A percentile compares a stretch with the other conserved stretches of the same genome.
Evolutionary conservation across 495 filamentous ascomycete genomes (phyloP).

Genomic region (Thozetella sp.): DNA sequence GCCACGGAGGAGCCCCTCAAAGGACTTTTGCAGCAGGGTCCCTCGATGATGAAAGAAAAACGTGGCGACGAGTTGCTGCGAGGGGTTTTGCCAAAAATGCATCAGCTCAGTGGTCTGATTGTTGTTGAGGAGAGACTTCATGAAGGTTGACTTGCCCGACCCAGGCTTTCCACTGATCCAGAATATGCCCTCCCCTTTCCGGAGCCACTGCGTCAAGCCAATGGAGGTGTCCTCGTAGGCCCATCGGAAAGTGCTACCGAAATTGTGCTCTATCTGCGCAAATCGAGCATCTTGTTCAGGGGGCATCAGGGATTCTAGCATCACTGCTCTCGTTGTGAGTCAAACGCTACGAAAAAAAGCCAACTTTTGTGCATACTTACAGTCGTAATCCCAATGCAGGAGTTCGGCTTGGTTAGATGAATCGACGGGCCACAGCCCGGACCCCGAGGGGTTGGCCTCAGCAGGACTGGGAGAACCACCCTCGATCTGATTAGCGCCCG

Average conservation of each 20-base stretch:
- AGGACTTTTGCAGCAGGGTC: constrained; percentile 14
- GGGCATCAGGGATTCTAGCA: not conserved
- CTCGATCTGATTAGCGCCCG: not conserved
- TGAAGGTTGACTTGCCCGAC: constrained; percentile 50
- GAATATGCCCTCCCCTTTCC: constrained; percentile 10
- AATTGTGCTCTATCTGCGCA: not conserved
- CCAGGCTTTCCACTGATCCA: constrained; percentile 54
- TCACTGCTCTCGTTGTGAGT: not conserved
- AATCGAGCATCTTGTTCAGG: not conserved
- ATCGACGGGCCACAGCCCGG: no score
- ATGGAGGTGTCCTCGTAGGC: not conserved
- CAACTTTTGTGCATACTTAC: no score
- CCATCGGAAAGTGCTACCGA: not conserved
- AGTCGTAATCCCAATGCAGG: not conserved
- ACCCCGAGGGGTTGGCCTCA: no score
- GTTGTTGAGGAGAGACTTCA: constrained; percentile 32
- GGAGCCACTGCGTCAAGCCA: constrained; percentile 9
- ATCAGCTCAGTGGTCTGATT: constrained; percentile 3
- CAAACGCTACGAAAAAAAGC: no score
- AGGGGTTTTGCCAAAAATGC: not conserved
- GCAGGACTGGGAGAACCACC: not conserved
- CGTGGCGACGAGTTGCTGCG: not conserved
- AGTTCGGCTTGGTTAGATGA: no score
- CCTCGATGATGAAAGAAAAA: constrained; percentile 9
- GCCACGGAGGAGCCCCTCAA: constrained; percentile 17